Conservation (phyloP, 345 rosid genomes). For the Isatis tinctoria region DNA sequence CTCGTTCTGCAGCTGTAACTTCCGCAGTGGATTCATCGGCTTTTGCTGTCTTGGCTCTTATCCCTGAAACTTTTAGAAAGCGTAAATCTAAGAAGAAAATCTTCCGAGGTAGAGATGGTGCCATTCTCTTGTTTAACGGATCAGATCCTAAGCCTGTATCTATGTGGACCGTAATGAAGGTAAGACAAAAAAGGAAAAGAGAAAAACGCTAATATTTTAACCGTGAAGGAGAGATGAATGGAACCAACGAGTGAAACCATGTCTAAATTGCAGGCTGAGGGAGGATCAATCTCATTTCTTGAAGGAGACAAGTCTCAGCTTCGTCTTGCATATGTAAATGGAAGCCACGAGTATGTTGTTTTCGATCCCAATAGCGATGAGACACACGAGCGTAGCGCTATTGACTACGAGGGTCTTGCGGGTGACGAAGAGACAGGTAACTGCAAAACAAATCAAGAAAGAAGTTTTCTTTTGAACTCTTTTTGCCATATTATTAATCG, state of each 20-base stretch:
- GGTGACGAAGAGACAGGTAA: conserved; percentile 51
- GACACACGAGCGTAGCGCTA: conserved; percentile 42
- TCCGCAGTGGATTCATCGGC: conserved; percentile 42
- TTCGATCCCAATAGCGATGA: conserved; percentile 66
- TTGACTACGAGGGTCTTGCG: conserved; percentile 27
- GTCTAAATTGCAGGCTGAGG: conserved; percentile 19
- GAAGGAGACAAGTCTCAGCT: conserved; percentile 43
- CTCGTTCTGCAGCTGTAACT: conserved; percentile 59
- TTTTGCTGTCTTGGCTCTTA: conserved; percentile 72
- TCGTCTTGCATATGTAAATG: conserved; percentile 64
- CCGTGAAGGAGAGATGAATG: neutral
- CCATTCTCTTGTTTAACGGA: conserved; percentile 62
- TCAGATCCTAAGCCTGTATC: conserved; percentile 66
- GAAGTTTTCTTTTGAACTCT: neutral
- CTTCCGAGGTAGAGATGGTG: conserved; percentile 61
- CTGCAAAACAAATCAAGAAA: neutral
- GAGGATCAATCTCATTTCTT: conserved; percentile 24
- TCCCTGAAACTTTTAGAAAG: conserved; percentile 42
- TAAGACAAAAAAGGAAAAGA: conserved; percentile 5
- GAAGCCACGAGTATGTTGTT: conserved; percentile 78
- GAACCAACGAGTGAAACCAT: neutral
- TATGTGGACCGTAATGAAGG: conserved; percentile 82
- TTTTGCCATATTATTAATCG: neutral
- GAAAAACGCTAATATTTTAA: neutral
- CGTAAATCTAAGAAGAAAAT: conserved; percentile 32